Evolutionary conservation across 352 stramenopile genomes (phyloP).

Genomic region (Phytophthora sp.): DNA sequence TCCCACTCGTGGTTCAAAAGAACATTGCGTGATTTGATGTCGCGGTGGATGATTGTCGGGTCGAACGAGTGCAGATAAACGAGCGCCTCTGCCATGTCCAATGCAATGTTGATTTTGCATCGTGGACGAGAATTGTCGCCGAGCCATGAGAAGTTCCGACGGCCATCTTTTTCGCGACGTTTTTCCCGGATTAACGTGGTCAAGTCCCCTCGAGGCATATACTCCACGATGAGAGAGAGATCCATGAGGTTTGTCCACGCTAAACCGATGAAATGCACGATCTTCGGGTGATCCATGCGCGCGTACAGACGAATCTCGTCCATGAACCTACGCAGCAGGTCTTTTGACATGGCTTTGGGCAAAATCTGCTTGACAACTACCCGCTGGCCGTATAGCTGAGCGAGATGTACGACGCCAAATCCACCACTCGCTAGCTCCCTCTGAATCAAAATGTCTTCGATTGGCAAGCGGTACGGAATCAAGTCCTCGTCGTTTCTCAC

Average conservation of each 20-base stretch:
- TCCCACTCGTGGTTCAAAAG: slow-evolving; percentile 45
- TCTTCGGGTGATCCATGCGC: slow-evolving; percentile 43
- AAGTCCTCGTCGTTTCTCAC: slow-evolving; percentile 68
- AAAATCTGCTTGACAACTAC: slow-evolving; percentile 60
- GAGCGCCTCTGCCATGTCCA: slow-evolving; percentile 49
- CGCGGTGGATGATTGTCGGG: slow-evolving; percentile 56
- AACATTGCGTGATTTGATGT: slow-evolving; percentile 57
- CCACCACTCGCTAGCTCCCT: slow-evolving; percentile 51
- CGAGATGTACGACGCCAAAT: slow-evolving; percentile 63
- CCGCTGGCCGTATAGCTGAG: slow-evolving; percentile 31
- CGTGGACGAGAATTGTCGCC: slow-evolving; percentile 21
- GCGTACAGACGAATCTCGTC: slow-evolving; percentile 49
- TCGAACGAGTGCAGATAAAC: slow-evolving; percentile 51
- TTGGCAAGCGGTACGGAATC: slow-evolving; percentile 53
- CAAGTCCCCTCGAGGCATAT: slow-evolving; percentile 50
- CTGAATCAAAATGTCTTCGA: slow-evolving; percentile 48
- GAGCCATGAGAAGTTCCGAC: slow-evolving; percentile 35
- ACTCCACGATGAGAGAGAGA: slow-evolving; percentile 52
- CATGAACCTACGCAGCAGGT: slow-evolving; percentile 45
- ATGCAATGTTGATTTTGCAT: slow-evolving; percentile 37
- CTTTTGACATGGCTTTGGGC: slow-evolving; percentile 37
- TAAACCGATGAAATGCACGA: slow-evolving; percentile 52
- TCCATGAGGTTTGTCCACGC: slow-evolving; percentile 58
- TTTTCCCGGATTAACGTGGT: slow-evolving; percentile 35
- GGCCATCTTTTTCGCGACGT: slow-evolving; percentile 34